phyloP scores from a whole-genome alignment of 106 monocot species.

The Posidonia australis region DNA sequence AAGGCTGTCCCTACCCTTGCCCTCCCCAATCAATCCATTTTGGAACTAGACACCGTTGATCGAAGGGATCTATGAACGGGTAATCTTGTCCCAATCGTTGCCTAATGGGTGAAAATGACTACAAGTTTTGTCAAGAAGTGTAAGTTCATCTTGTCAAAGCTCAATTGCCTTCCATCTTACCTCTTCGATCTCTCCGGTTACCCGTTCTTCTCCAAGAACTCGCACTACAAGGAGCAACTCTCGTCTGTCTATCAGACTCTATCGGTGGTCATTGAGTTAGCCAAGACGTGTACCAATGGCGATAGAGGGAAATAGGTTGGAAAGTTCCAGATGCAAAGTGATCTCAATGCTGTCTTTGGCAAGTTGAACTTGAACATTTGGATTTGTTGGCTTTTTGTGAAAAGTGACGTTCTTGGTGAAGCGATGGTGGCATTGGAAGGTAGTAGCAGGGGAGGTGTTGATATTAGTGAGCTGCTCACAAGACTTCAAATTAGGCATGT shows the following conservation, averaged over 20 bases:
- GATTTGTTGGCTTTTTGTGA: slow-evolving; percentile 11
- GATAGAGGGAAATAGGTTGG: not conserved
- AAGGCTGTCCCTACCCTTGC: slow-evolving; percentile 14
- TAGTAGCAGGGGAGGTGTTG: not conserved
- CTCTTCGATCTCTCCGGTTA: slow-evolving; percentile 40
- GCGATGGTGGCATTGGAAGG: too few species aligned
- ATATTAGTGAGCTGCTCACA: slow-evolving; percentile 31
- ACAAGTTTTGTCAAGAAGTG: slow-evolving; percentile 23
- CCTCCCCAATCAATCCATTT: slow-evolving; percentile 62
- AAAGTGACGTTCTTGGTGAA: slow-evolving; percentile 10
- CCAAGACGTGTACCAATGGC: not conserved
- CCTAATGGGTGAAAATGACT: too few species aligned
- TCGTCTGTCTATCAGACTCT: slow-evolving; percentile 8
- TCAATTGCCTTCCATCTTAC: slow-evolving; percentile 27
- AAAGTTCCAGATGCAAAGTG: slow-evolving; percentile 20
- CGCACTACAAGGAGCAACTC: slow-evolving; percentile 36
- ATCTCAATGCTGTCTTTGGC: slow-evolving; percentile 9
- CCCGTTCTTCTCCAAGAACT: slow-evolving; percentile 41
- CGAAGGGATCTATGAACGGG: slow-evolving; percentile 46
- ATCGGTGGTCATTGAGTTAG: slow-evolving; percentile 7
- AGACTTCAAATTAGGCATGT: slow-evolving; percentile 72
- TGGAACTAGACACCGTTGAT: slow-evolving; percentile 55
- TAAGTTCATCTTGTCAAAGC: slow-evolving; percentile 25
- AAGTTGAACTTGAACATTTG: slow-evolving; percentile 8
- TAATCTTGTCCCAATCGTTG: too few species aligned